Base-by-base conservation (phyloP, 805 yeast genomes). In the Candida maris region DNA sequence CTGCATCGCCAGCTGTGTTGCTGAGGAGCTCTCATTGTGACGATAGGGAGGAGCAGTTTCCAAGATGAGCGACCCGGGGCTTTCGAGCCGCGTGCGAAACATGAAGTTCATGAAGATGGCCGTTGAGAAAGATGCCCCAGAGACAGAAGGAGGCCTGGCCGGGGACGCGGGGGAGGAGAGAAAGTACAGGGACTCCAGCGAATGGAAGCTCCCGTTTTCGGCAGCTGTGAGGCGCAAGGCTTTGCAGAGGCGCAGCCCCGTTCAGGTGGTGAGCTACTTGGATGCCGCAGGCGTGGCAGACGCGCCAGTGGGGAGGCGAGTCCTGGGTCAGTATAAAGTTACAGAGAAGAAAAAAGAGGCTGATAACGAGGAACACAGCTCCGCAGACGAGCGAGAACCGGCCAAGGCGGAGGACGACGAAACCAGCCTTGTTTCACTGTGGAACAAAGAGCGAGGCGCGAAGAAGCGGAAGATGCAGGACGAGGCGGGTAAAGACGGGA, bases 61-160 rank as follows among this genome's bases (percentile, higher is more conserved):
- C 5, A 32, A 6, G 20, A 30, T 30, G 34, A 13, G 34, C 14
- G 31, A 28, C 13, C 18, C 31, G 20, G 57, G 59, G 31, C 62
- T 78, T 39, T 82, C 93, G 19, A 75, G 76, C 50, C 72, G 87
- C 51, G 85, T 86, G 50, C 67, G 81, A 78, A 82, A 81, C 73
- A 86, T 86, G 96, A 86, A 85, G 69, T 79, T 78, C 65, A 75
- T 77, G 79, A 65, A 50, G 36, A 53, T 69, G 23, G 75, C 71
- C 16, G 68, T 62, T 25, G 8, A 10, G 10, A 54, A 55, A n/a
- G 58, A 50, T 17, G 61, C 54, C 17, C 55, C 54, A 41, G 49
- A 52, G 37, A 54, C 56, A 19, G 52, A 65, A 25, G 14, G n/a
- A n/a, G n/a, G n/a, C n/a, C n/a, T n/a, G n/a, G n/a, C n/a, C n/a